Percentiles rank a stretch among this genome's conserved stretches.
Evolutionary conservation across 1,139 yeast genomes (phyloP).

Genomic region (Zygoascus meyerae): DNA sequence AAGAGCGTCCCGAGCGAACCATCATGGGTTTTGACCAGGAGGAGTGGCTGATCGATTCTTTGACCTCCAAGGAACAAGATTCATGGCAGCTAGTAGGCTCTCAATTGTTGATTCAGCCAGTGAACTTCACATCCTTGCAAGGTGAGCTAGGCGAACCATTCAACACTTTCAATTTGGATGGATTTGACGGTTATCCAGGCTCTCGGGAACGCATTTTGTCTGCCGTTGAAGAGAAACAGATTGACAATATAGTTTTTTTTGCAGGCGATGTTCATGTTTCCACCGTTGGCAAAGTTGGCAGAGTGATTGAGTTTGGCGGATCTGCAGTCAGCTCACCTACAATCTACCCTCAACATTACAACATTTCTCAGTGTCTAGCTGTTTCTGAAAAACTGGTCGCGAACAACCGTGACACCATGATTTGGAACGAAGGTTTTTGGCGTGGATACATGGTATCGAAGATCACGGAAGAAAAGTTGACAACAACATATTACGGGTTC

Average conservation of each 20-base stretch:
- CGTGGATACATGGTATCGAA: slow-evolving; percentile 8
- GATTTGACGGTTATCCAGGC: slow-evolving; percentile 11
- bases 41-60: slow-evolving; percentile 6
- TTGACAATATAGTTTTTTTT: slow-evolving; percentile 9
- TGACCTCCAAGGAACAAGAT: not conserved
- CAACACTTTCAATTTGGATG: slow-evolving; percentile 11
- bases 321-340: slow-evolving; percentile 12
- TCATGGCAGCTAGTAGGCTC: slow-evolving; percentile 9
- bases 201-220: not conserved
- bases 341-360: slow-evolving; percentile 10
- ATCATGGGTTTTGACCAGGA: slow-evolving; percentile 13
- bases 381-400: slow-evolving; percentile 5
- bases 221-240: not conserved
- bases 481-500: slow-evolving; percentile 7
- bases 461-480: not conserved
- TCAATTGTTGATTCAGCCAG: slow-evolving; percentile 10
- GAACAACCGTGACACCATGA: slow-evolving; percentile 1
- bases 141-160: slow-evolving; percentile 11
- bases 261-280: slow-evolving; percentile 12
- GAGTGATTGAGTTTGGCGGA: slow-evolving; percentile 10
- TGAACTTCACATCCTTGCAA: slow-evolving; percentile 2
- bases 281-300: slow-evolving; percentile 7
- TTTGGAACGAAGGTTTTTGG: slow-evolving; percentile 11
- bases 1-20: slow-evolving; percentile 7
- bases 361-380: slow-evolving; percentile 2